A percentile compares a stretch with the other conserved stretches of the same genome.
These are phyloP conservation scores for Tylopilus sp. DNA, from an alignment of 1,284 basidiomycete genomes.

Conservation along the genomic window DNA sequence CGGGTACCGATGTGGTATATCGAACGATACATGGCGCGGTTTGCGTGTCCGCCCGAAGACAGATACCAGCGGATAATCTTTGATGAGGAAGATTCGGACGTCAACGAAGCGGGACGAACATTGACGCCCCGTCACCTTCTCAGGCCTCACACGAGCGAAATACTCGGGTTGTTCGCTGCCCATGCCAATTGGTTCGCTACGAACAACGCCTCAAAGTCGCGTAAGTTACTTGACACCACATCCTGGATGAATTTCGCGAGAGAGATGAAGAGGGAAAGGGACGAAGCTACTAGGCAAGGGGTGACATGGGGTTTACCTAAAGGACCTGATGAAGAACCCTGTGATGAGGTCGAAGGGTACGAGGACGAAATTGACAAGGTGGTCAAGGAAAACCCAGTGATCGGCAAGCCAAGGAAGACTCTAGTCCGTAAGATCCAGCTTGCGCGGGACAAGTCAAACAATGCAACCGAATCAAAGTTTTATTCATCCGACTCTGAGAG, in stretches of 20 bases:
- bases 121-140: slow-evolving; percentile 36
- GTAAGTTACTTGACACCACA: slow-evolving; percentile 37
- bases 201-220: slow-evolving; percentile 35
- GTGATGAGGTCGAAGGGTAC: slow-evolving; percentile 9
- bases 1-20: slow-evolving; percentile 51
- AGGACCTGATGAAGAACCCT: slow-evolving; percentile 11
- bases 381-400: slow-evolving; percentile 27
- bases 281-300: slow-evolving; percentile 23
- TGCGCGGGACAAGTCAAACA: slow-evolving; percentile 22
- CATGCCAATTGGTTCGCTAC: slow-evolving; percentile 52
- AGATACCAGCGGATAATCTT: slow-evolving; percentile 36
- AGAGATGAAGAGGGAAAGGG: slow-evolving; percentile 32
- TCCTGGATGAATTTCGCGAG: slow-evolving; percentile 45
- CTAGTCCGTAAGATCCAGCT: slow-evolving; percentile 25
- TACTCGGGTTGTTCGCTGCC: slow-evolving; percentile 43
- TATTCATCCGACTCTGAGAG: slow-evolving; percentile 24
- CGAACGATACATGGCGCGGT: slow-evolving; percentile 32
- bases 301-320: slow-evolving; percentile 29
- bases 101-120: slow-evolving; percentile 30
- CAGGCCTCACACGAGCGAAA: slow-evolving; percentile 42
- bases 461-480: slow-evolving; percentile 3
- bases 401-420: slow-evolving; percentile 21
- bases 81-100: slow-evolving; percentile 34
- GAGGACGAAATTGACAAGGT: slow-evolving; percentile 7
- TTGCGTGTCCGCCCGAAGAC: slow-evolving; percentile 28